phyloP scores from a whole-genome alignment of 352 stramenopile genomes.

The Peronosclerospora sorghi region DNA sequence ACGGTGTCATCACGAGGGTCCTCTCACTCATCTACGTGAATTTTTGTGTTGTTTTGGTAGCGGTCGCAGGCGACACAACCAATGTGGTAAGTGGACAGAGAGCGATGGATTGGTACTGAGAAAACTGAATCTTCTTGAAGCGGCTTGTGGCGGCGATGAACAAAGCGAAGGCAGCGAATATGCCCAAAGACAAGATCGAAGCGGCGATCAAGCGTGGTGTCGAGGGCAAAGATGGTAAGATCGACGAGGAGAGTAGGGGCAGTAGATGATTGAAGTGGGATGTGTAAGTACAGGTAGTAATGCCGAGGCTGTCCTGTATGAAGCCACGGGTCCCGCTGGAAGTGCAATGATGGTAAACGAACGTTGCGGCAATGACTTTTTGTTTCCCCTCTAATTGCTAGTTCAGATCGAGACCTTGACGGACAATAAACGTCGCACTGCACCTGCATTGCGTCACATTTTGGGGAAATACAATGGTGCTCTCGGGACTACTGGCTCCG shows the following conservation, averaged over 20 bases:
- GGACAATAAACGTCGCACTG: slow-evolving; percentile 76
- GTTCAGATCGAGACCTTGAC: slow-evolving; percentile 79
- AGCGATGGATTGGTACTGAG: not conserved
- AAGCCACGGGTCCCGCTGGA: slow-evolving; percentile 54
- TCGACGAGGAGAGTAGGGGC: not conserved
- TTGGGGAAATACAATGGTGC: slow-evolving; percentile 55
- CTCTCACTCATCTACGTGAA: not conserved
- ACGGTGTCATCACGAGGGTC: not conserved
- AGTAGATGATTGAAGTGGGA: not conserved
- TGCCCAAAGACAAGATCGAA: slow-evolving; percentile 78
- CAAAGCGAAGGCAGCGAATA: slow-evolving; percentile 75
- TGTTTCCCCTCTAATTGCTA: no score
- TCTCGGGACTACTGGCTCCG: slow-evolving; percentile 64
- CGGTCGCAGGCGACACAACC: slow-evolving; percentile 44
- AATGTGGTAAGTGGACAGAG: slow-evolving; percentile 41
- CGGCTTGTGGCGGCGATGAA: slow-evolving; percentile 44
- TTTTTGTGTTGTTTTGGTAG: slow-evolving; percentile 9
- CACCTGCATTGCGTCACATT: slow-evolving; percentile 65
- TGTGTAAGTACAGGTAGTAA: slow-evolving; percentile 27
- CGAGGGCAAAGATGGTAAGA: slow-evolving; percentile 58
- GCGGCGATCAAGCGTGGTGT: slow-evolving; percentile 73
- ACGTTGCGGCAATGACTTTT: no score
- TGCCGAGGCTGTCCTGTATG: slow-evolving; percentile 69
- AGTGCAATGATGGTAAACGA: slow-evolving; percentile 54
- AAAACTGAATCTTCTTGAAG: slow-evolving; percentile 1